Conservation (phyloP, 2,329 filamentous ascomycete species). For the Acarospora socialis region DNA sequence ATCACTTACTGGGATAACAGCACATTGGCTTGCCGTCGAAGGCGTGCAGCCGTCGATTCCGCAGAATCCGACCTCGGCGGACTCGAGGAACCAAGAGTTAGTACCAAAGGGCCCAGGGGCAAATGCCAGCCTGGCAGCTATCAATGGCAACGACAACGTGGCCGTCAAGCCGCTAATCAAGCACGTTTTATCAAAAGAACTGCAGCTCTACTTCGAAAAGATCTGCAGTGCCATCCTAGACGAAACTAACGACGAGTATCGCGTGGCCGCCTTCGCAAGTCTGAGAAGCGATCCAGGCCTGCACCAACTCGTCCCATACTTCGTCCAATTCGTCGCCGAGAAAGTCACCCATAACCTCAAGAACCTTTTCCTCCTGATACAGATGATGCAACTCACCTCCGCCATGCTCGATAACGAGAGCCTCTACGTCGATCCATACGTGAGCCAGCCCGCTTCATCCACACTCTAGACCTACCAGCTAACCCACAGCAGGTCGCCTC, state of each 20-base stretch:
- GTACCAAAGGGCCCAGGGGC: slow-evolving; percentile 80
- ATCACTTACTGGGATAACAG: slow-evolving; percentile 31
- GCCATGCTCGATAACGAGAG: slow-evolving; percentile 72
- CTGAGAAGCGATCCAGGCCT: slow-evolving; percentile 80
- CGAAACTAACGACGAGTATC: slow-evolving; percentile 73
- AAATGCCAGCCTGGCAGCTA: slow-evolving; percentile 69
- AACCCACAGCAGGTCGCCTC: slow-evolving; percentile 36
- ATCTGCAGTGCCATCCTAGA: slow-evolving; percentile 80
- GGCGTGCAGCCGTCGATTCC: slow-evolving; percentile 93
- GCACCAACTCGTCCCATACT: slow-evolving; percentile 92
- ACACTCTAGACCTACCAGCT: slow-evolving; percentile 5
- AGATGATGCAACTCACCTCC: slow-evolving; percentile 82
- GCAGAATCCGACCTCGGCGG: slow-evolving; percentile 81
- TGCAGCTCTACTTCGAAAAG: slow-evolving; percentile 94
- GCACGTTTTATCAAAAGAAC: slow-evolving; percentile 88
- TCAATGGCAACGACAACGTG: slow-evolving; percentile 70
- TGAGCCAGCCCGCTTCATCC: slow-evolving; percentile 19
- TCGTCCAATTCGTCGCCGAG: slow-evolving; percentile 88
- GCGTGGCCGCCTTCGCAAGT: slow-evolving; percentile 71
- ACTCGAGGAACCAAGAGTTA: slow-evolving; percentile 71
- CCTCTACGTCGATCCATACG: slow-evolving; percentile 59
- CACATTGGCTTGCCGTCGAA: slow-evolving; percentile 95
- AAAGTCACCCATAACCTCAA: slow-evolving; percentile 91
- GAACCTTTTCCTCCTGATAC: slow-evolving; percentile 72
- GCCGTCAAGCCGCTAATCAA: slow-evolving; percentile 84